These are phyloP conservation scores for Alternaria infectoria DNA, from an alignment of 2,329 filamentous ascomycete species.

Conservation along the genomic window DNA sequence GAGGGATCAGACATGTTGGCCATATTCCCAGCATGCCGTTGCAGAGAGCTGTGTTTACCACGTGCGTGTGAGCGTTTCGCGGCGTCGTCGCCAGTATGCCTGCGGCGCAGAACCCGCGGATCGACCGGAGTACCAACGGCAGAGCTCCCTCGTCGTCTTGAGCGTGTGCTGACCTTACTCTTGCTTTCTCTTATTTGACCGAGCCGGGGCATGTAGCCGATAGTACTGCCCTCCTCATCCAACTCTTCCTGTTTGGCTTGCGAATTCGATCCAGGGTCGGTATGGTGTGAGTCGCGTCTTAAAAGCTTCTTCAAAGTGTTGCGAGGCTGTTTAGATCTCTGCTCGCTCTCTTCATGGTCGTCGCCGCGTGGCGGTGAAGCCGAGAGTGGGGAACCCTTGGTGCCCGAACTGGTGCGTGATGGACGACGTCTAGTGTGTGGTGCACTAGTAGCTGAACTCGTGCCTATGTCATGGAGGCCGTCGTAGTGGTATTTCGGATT, in stretches of 20 bases:
- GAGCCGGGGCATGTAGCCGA: slow-evolving; percentile 49
- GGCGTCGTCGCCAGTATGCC: slow-evolving; percentile 27
- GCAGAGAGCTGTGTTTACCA: slow-evolving; percentile 42
- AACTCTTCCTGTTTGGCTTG: slow-evolving; percentile 20
- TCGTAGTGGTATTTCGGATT: slow-evolving; percentile 22
- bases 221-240: slow-evolving; percentile 25
- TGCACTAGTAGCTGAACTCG: slow-evolving; percentile 11
- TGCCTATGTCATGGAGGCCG: slow-evolving; percentile 14
- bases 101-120: slow-evolving; percentile 23
- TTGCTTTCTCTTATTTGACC: slow-evolving; percentile 50
- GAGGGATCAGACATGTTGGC: slow-evolving; percentile 49
- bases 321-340: slow-evolving; percentile 26
- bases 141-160: slow-evolving; percentile 30
- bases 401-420: slow-evolving; percentile 26
- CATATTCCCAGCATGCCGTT: slow-evolving; percentile 40
- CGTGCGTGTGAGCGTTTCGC: slow-evolving; percentile 37
- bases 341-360: slow-evolving; percentile 29
- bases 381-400: slow-evolving; percentile 26
- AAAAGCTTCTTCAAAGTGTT: slow-evolving; percentile 28
- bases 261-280: slow-evolving; percentile 15
- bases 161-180: slow-evolving; percentile 39
- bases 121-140: slow-evolving; percentile 24
- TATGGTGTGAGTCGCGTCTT: slow-evolving; percentile 24
- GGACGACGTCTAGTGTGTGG: slow-evolving; percentile 33
- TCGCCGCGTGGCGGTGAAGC: slow-evolving; percentile 28